Evolutionary conservation across 441 rosid genomes (phyloP).

Genomic region (Gossypium davidsonii): DNA sequence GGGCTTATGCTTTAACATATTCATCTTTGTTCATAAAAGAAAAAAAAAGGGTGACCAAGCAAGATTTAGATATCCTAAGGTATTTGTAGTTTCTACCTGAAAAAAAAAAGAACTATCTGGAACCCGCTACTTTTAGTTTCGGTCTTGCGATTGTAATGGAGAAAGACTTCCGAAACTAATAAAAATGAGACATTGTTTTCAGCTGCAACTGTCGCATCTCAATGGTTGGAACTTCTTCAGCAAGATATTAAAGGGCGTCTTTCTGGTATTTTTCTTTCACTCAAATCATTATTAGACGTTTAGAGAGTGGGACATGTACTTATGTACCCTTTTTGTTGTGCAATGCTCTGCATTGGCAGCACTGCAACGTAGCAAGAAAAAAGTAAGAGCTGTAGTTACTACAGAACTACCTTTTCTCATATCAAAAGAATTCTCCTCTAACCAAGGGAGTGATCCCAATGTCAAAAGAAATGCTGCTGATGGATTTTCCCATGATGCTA

Average conservation of each 20-base stretch:
- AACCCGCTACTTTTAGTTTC: background rate
- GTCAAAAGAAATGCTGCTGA: conserved; percentile 24
- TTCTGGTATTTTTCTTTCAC: conserved; percentile 42
- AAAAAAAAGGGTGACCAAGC: background rate
- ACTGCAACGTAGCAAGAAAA: background rate
- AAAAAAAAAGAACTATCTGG: background rate
- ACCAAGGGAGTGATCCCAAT: background rate
- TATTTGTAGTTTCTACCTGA: background rate
- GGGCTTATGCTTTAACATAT: background rate
- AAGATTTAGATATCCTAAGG: background rate
- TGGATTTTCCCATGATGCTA: conserved; percentile 27
- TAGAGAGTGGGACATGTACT: background rate
- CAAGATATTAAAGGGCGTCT: conserved; percentile 87
- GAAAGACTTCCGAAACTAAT: conserved; percentile 26
- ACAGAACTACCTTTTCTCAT: background rate
- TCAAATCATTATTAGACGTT: background rate
- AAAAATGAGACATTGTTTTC: conserved; percentile 25
- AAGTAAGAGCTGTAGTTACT: background rate
- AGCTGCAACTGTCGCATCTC: conserved; percentile 90
- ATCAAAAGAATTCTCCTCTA: background rate
- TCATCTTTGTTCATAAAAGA: background rate
- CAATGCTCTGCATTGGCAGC: background rate
- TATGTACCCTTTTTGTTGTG: background rate
- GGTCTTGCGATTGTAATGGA: conserved; percentile 2
- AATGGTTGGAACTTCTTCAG: conserved; percentile 92